Percentiles rank a stretch among this genome's conserved stretches.
phyloP scores from a whole-genome alignment of 768 basidiomycete genomes.

The Pseudohyphozyma bogoriensis region DNA sequence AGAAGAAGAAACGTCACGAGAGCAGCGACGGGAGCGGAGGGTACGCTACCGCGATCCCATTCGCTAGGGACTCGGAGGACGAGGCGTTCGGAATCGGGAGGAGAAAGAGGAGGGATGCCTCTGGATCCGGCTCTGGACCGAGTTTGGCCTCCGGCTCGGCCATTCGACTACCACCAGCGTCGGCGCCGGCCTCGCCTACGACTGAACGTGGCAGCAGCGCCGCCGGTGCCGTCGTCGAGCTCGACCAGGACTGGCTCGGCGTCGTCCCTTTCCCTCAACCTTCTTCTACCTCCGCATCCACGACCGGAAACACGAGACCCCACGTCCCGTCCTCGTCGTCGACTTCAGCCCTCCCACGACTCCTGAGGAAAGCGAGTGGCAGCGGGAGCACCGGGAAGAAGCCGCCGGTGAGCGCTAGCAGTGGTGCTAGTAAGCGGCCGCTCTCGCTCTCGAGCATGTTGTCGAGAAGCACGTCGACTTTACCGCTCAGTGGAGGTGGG shows the following conservation, averaged over 20 bases:
- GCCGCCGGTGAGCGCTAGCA: slow-evolving; percentile 11
- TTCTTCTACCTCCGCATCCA: neutral
- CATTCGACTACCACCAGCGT: too few relatives aligned
- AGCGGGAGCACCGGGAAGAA: neutral
- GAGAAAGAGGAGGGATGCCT: slow-evolving; percentile 6
- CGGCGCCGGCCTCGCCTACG: neutral
- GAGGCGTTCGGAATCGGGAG: neutral
- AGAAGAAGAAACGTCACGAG: neutral
- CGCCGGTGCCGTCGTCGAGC: slow-evolving; percentile 14
- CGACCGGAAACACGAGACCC: neutral
- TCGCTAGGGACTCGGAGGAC: slow-evolving; percentile 14
- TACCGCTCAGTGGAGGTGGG: slow-evolving; percentile 8
- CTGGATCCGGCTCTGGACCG: too few relatives aligned
- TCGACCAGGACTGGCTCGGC: slow-evolving; percentile 22
- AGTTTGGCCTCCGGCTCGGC: too few relatives aligned
- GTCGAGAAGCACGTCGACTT: slow-evolving; percentile 4
- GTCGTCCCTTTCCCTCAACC: slow-evolving; percentile 19
- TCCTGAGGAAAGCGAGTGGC: slow-evolving; percentile 1
- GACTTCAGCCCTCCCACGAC: neutral
- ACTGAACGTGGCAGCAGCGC: neutral
- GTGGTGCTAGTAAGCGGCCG: slow-evolving; percentile 6
- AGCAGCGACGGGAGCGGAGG: neutral
- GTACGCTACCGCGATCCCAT: neutral
- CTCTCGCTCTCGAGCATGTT: slow-evolving; percentile 12
- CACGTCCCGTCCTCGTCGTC: neutral